Conservation (phyloP, 2,329 filamentous ascomycete species). For the Capronia coronata region DNA sequence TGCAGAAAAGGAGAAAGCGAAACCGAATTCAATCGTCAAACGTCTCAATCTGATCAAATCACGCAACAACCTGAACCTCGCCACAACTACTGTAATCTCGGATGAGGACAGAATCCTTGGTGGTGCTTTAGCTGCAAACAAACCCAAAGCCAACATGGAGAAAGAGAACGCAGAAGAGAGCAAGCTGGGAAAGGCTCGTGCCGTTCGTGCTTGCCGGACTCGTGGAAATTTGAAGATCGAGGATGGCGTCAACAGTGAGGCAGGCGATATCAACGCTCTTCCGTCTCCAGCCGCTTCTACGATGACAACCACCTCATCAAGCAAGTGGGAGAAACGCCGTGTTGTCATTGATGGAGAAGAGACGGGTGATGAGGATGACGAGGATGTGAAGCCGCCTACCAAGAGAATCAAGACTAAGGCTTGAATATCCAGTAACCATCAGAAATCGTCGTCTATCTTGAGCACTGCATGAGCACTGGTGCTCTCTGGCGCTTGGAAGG, state of each 20-base stretch:
- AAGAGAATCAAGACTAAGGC: no score
- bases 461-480: no score
- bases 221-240: not conserved
- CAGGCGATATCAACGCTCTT: not conserved
- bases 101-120: not conserved
- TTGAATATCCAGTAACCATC: no score
- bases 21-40: constrained; percentile 18
- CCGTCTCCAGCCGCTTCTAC: constrained; percentile 7
- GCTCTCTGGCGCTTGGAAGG: no score
- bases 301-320: no score
- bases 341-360: no score
- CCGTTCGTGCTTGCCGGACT: no score
- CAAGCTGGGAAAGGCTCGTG: not conserved
- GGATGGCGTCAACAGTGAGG: not conserved
- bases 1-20: constrained; percentile 12
- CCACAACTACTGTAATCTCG: constrained; percentile 8
- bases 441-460: no score
- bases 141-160: not conserved
- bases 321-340: no score
- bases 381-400: no score
- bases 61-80: constrained; percentile 16
- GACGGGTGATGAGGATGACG: no score
- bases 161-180: not conserved
- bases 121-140: not conserved
- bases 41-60: constrained; percentile 18